These are phyloP conservation scores for Fraxinus sp. DNA, from an alignment of 305 asterid genomes.

Conservation along the genomic window DNA sequence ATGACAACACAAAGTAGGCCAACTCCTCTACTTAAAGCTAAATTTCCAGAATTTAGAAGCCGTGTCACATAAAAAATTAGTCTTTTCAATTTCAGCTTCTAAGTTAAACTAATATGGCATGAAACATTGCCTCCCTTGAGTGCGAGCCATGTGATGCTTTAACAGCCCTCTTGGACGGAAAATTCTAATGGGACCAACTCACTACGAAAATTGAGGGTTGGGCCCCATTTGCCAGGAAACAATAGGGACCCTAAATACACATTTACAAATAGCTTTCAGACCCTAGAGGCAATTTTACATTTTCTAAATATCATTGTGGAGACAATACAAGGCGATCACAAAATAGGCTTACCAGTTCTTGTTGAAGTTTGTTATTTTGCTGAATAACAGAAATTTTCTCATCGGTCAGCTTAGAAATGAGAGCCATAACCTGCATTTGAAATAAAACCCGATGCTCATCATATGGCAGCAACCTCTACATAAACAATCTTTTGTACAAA, in stretches of 20 bases:
- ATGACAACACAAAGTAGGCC: slow-evolving; percentile 3
- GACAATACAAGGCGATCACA: neutral
- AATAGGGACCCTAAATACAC: neutral
- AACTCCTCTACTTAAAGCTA: neutral
- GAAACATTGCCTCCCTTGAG: neutral
- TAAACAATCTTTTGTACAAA: neutral
- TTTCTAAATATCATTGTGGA: neutral
- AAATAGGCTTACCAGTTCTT: slow-evolving; percentile 43
- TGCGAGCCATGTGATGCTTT: neutral
- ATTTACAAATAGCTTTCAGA: neutral
- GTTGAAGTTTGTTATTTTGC: slow-evolving; percentile 53
- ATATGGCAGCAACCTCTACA: slow-evolving; percentile 15
- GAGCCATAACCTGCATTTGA: slow-evolving; percentile 59
- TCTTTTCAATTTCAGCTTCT: neutral
- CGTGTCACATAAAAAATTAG: neutral
- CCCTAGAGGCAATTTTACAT: neutral
- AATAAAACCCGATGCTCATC: slow-evolving; percentile 14
- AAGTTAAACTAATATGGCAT: neutral
- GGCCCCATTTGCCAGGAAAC: neutral
- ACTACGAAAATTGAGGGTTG: neutral
- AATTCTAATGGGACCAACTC: neutral
- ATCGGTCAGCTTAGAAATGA: slow-evolving; percentile 71
- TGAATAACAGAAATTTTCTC: slow-evolving; percentile 67
- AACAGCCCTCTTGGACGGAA: neutral
- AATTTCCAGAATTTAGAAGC: neutral